A percentile compares a stretch with the other conserved stretches of the same genome.
These are phyloP conservation scores for Neurospora discreta DNA, from an alignment of 495 filamentous ascomycete species.

Conservation along the genomic window DNA sequence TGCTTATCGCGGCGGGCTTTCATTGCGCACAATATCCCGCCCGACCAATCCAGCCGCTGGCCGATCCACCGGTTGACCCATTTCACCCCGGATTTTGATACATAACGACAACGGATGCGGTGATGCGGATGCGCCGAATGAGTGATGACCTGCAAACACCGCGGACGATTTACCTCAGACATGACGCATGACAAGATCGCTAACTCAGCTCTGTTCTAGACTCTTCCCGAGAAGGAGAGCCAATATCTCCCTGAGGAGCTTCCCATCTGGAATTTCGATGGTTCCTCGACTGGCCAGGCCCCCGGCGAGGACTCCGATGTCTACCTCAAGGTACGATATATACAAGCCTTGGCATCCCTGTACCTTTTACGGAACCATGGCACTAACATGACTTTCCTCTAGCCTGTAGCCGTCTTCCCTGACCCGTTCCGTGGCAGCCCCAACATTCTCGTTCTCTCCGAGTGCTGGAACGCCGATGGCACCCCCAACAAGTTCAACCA, in stretches of 20 bases:
- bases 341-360: not conserved
- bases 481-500: slow-evolving; percentile 98
- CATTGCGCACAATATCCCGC: not conserved
- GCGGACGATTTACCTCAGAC: slow-evolving; percentile 5
- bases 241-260: slow-evolving; percentile 60
- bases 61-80: not conserved
- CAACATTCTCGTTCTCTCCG: slow-evolving; percentile 94
- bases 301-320: slow-evolving; percentile 96
- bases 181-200: slow-evolving; percentile 4
- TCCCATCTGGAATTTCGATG: slow-evolving; percentile 98
- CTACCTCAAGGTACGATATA: slow-evolving; percentile 49
- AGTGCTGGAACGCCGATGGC: slow-evolving; percentile 95
- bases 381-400: not conserved
- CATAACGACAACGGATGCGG: not conserved
- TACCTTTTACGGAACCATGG: not conserved
- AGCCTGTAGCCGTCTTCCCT: slow-evolving; percentile 60
- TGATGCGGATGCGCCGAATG: not conserved
- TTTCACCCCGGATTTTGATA: not conserved
- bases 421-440: slow-evolving; percentile 75
- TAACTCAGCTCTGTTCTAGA: slow-evolving; percentile 42
- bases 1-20: not conserved
- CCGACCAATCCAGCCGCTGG: not conserved
- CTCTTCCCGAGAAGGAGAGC: slow-evolving; percentile 51
- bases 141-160: not conserved
- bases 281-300: slow-evolving; percentile 88